phyloP scores from a whole-genome alignment of 768 basidiomycete genomes.

The Agaricus bisporus region DNA sequence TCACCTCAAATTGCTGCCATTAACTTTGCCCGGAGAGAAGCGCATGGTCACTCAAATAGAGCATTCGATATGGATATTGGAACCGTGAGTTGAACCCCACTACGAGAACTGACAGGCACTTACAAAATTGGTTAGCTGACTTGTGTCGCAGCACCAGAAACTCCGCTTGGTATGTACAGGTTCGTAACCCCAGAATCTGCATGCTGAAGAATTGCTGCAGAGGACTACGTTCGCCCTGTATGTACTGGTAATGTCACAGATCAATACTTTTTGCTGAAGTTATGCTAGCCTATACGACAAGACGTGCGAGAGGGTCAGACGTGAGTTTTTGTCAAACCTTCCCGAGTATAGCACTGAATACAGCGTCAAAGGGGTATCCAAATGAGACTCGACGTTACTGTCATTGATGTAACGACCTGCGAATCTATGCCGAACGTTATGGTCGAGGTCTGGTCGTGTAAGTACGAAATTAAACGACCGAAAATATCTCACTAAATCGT shows the following conservation, averaged over 20 bases:
- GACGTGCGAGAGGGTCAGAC: slow-evolving; percentile 3
- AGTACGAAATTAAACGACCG: neutral
- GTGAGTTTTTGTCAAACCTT: neutral
- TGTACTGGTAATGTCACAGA: neutral
- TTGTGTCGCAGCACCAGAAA: slow-evolving; percentile 8
- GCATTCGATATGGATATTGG: neutral
- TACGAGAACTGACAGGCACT: neutral
- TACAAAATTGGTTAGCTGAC: neutral
- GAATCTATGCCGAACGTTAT: slow-evolving; percentile 26
- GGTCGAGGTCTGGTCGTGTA: slow-evolving; percentile 29
- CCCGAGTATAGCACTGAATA: neutral
- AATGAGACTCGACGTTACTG: slow-evolving; percentile 29
- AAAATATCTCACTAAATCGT: neutral
- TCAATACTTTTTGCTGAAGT: neutral
- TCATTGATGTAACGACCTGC: slow-evolving; percentile 31
- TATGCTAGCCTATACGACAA: slow-evolving; percentile 1
- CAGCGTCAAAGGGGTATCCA: slow-evolving; percentile 21
- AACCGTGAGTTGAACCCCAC: neutral
- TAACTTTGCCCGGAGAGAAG: slow-evolving; percentile 6
- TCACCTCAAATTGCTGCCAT: slow-evolving; percentile 5
- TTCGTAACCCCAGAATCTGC: neutral
- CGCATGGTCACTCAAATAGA: slow-evolving; percentile 4
- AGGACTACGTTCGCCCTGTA: slow-evolving; percentile 3
- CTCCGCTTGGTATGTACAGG: slow-evolving; percentile 1
- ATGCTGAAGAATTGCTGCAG: neutral